Base-by-base conservation (phyloP, 106 monocot species). In the Platanthera guangdongensis region DNA sequence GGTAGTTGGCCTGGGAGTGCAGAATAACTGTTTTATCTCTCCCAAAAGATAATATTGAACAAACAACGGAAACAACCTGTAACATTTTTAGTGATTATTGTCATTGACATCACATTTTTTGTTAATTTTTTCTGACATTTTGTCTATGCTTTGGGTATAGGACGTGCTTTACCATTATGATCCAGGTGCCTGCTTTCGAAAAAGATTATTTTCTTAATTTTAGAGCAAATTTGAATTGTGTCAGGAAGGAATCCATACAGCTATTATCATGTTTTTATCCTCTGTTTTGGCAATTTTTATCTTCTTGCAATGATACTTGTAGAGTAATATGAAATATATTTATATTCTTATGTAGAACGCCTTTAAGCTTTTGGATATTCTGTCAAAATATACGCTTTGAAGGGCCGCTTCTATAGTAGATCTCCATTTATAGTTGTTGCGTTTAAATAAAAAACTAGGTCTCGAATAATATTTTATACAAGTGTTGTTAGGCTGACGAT, bases 91-190 rank as follows among this genome's bases (percentile, higher is more conserved):
- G 39, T 39, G 0, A 39, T 39, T 39, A 39, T 0, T 39, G 39
- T 39, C 39, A 60, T 60, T 60, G 59, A 3, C 18, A 53, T 74
- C 5, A 28, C 12, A 30, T n/a, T 47, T 45, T 13, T 63, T 16
- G 19, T 63, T 16, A 16, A 63, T 16, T 6, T 75, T 7, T 57
- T 45, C 55, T 75, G 45, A 57, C 39, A 75, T 53, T 60, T 69
- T 60, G 49, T 21, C 76, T 71, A 57, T 75, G 75, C 62, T 30
- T 79, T 60, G 59, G 85, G 72, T 72, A 72, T 82, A 85, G 85
- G 85, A 22, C 79, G 82, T 70, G 85, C 85, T 64, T 82, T 85
- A 57, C 85, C 85, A 52, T 85, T 85, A 79, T 85, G 85, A 85
- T 76, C 67, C 59, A 75, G 68, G 13, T 50, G 19, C 57, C 21